A percentile compares a stretch with the other conserved stretches of the same genome.
phyloP scores from a whole-genome alignment of 169 alveolate genomes.

The Cryptosporidium sp. region DNA sequence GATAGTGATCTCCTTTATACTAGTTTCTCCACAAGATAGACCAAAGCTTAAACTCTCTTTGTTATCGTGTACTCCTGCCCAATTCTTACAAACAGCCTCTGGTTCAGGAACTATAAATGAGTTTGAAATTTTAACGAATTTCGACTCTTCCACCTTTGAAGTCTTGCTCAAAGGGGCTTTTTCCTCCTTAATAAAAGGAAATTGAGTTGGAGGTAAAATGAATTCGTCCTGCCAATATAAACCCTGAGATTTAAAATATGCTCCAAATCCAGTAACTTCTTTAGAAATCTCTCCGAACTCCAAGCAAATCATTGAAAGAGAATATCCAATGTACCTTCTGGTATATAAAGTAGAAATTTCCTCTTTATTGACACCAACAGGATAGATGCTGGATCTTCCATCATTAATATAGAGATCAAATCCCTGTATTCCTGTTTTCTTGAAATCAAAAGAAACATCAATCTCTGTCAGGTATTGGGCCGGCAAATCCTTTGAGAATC shows the following conservation, averaged over 20 bases:
- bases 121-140: background rate
- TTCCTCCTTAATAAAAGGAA: conserved; percentile 17
- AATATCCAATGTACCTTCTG: conserved; percentile 38
- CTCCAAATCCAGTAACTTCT: conserved; percentile 67
- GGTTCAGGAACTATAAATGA: background rate
- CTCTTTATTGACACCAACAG: conserved; percentile 22
- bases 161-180: background rate
- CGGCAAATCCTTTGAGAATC: conserved; percentile 22
- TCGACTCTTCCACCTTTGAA: background rate
- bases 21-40: conserved; percentile 29
- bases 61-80: conserved; percentile 32
- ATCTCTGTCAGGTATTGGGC: conserved; percentile 24
- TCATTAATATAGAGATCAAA: conserved; percentile 35
- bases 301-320: conserved; percentile 44
- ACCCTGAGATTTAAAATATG: conserved; percentile 63
- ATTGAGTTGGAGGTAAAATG: conserved; percentile 44
- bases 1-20: background rate
- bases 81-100: conserved; percentile 7
- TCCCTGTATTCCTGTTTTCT: conserved; percentile 32
- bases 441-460: conserved; percentile 44
- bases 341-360: conserved; percentile 43
- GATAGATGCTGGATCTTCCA: conserved; percentile 56
- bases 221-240: conserved; percentile 42
- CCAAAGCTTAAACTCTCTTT: conserved; percentile 10
- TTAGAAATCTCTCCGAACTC: conserved; percentile 49